These are phyloP conservation scores for Mortierella sp. DNA, from an alignment of 371 early-diverging fungal species.

Conservation along the genomic window DNA sequence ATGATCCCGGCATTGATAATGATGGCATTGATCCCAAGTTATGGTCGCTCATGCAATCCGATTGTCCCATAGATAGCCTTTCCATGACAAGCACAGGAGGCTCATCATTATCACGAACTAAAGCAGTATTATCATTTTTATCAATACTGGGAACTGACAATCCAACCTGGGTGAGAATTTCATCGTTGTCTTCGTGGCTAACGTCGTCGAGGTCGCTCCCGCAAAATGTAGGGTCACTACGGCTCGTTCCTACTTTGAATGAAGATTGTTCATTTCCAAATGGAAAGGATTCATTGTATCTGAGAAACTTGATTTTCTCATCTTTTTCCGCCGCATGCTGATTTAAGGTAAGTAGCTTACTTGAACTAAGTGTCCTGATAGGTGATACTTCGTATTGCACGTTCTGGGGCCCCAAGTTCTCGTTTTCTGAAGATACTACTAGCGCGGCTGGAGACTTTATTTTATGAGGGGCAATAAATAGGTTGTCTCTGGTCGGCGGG, in stretches of 20 bases:
- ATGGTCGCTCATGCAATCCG: not conserved
- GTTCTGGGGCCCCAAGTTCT: not conserved
- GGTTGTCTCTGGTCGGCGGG: not conserved
- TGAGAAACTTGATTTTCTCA: not conserved
- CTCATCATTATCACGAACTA: not conserved
- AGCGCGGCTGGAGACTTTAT: not conserved
- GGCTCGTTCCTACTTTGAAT: not conserved
- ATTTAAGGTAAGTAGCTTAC: too few species aligned
- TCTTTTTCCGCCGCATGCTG: not conserved
- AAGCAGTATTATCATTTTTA: not conserved
- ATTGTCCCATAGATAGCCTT: not conserved
- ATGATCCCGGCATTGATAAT: not conserved
- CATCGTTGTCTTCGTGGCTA: not conserved
- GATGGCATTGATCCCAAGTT: not conserved
- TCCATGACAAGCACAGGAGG: not conserved
- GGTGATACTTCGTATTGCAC: not conserved
- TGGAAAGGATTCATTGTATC: not conserved
- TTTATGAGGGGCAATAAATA: not conserved
- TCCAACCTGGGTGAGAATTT: not conserved
- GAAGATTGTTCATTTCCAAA: not conserved
- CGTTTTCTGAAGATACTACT: not conserved
- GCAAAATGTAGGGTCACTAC: slow-evolving; percentile 1
- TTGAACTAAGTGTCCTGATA: not conserved
- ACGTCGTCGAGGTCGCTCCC: not conserved
- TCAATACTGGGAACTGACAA: not conserved